Conservation (phyloP, 306 rosid species). For the Malus sylvestris region DNA sequence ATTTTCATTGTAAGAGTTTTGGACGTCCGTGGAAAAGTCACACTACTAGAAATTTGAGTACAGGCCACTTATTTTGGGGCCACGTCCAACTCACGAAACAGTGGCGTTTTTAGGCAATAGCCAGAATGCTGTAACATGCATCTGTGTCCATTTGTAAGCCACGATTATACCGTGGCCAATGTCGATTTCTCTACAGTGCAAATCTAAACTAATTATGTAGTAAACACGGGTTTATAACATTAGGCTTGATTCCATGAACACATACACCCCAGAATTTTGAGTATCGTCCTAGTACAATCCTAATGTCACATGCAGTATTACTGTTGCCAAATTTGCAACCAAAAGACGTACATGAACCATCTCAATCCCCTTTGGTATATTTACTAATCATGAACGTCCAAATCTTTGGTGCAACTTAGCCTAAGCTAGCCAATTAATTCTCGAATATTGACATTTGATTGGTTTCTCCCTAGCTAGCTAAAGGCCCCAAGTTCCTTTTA, state of each 20-base stretch:
- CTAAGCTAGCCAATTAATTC: not conserved
- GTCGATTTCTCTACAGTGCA: not conserved
- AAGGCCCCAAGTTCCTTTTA: not conserved
- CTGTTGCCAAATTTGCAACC: conserved; percentile 10
- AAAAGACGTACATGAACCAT: conserved; percentile 6
- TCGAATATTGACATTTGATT: not conserved
- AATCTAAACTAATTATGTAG: not conserved
- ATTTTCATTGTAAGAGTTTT: not conserved
- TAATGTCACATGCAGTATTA: not conserved
- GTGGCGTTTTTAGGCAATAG: not conserved
- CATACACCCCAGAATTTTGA: not conserved
- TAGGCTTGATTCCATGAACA: not conserved
- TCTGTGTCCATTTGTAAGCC: not conserved
- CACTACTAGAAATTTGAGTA: not conserved
- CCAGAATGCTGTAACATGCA: not conserved
- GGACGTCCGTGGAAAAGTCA: not conserved
- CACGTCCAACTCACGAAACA: too few species aligned
- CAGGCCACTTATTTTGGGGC: not conserved
- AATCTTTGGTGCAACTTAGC: conserved; percentile 9
- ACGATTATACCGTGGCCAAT: not conserved
- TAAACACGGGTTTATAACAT: not conserved
- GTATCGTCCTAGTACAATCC: conserved; percentile 2
- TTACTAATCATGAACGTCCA: conserved; percentile 21
- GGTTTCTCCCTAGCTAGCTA: not conserved
- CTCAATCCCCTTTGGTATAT: conserved; percentile 3